A percentile compares a stretch with the other conserved stretches of the same genome.
These are phyloP conservation scores for Syncephalis plumigaleata DNA, from an alignment of 371 early-diverging fungal species.

Conservation along the genomic window DNA sequence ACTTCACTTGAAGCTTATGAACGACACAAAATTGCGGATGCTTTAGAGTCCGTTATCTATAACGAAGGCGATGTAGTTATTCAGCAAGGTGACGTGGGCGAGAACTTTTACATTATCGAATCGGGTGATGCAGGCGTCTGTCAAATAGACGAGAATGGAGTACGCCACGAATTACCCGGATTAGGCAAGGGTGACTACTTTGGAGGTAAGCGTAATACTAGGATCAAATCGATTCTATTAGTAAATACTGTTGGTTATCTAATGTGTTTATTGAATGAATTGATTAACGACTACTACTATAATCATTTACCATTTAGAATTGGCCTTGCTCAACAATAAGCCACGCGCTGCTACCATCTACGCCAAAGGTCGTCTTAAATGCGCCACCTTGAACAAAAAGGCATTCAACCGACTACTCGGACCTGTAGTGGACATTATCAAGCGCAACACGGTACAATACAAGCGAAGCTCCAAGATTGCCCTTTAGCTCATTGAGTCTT, in stretches of 20 bases:
- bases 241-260: neutral
- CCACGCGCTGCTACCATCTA: constrained; percentile 83
- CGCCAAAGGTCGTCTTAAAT: constrained; percentile 79
- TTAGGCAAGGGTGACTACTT: constrained; percentile 84
- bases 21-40: constrained; percentile 89
- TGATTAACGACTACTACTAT: too few relatives aligned
- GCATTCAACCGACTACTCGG: constrained; percentile 88
- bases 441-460: constrained; percentile 35
- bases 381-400: constrained; percentile 77
- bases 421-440: constrained; percentile 81
- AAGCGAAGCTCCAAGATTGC: neutral
- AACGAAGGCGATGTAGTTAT: constrained; percentile 67
- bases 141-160: constrained; percentile 56
- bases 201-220: constrained; percentile 61
- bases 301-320: constrained; percentile 28
- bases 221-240: too few relatives aligned
- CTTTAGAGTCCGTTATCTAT: constrained; percentile 69
- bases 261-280: neutral
- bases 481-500: too few relatives aligned
- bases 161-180: constrained; percentile 54
- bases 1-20: constrained; percentile 76
- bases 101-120: constrained; percentile 80
- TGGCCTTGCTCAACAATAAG: constrained; percentile 78
- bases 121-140: constrained; percentile 69
- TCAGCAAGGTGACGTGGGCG: constrained; percentile 72